These are phyloP conservation scores for Macrolepiota fuliginosa DNA, from an alignment of 768 basidiomycete species.

Conservation along the genomic window DNA sequence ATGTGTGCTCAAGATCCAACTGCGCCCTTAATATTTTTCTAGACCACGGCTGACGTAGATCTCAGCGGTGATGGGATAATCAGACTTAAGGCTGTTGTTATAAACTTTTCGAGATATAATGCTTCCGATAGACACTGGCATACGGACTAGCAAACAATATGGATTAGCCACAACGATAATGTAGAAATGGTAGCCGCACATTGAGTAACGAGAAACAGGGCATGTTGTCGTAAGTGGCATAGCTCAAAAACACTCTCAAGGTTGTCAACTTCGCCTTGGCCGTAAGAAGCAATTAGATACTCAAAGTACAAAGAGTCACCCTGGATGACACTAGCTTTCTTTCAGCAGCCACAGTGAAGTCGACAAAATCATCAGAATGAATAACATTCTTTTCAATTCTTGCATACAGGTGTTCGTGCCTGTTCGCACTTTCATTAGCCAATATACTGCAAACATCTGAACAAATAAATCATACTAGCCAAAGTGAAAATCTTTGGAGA, in stretches of 20 bases:
- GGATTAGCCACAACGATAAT: background rate
- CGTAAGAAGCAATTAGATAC: constrained; percentile 73
- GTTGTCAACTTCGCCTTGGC: constrained; percentile 46
- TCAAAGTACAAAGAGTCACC: constrained; percentile 65
- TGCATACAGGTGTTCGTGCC: constrained; percentile 73
- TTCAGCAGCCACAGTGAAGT: constrained; percentile 20
- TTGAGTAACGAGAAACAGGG: constrained; percentile 56
- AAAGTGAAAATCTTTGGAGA: constrained; percentile 60
- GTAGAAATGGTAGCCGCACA: constrained; percentile 42
- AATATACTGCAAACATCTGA: background rate
- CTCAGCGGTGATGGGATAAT: constrained; percentile 32
- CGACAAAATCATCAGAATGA: constrained; percentile 32
- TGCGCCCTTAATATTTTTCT: constrained; percentile 29
- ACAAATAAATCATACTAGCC: constrained; percentile 45
- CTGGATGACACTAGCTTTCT: constrained; percentile 33
- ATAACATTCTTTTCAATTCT: constrained; percentile 49
- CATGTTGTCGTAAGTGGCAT: constrained; percentile 37
- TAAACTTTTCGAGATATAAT: constrained; percentile 66
- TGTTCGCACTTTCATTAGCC: constrained; percentile 30
- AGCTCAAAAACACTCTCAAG: constrained; percentile 65
- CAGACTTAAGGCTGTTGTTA: constrained; percentile 42
- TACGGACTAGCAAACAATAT: constrained; percentile 41
- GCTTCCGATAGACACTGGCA: constrained; percentile 60
- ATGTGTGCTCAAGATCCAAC: constrained; percentile 36
- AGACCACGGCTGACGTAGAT: constrained; percentile 41